phyloP scores from a whole-genome alignment of 2,329 filamentous ascomycete genomes.

The Colletotrichum spinosum region DNA sequence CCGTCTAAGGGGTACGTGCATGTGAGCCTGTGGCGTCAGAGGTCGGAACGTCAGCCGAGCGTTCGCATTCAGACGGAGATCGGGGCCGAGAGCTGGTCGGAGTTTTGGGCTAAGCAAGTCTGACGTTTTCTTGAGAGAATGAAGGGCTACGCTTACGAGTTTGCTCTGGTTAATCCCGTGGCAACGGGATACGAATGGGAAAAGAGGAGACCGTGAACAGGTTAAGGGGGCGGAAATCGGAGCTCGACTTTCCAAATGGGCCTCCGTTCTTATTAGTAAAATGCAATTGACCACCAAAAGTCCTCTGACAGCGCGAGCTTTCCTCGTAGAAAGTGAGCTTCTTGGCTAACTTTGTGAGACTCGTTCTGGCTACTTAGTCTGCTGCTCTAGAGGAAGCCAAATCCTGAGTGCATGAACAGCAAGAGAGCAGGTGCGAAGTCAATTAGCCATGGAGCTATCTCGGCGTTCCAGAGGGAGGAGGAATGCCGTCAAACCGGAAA shows the following conservation, averaged over 20 bases:
- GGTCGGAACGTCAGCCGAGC: conserved; percentile 36
- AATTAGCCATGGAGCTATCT: conserved; percentile 24
- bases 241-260: conserved; percentile 13
- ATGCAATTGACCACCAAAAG: conserved; percentile 25
- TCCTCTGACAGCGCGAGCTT: conserved; percentile 12
- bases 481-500: conserved; percentile 21
- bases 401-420: not conserved
- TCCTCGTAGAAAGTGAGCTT: conserved; percentile 3
- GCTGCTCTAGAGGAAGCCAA: not conserved
- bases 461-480: conserved; percentile 29
- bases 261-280: conserved; percentile 5
- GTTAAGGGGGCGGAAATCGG: conserved; percentile 22
- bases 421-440: not conserved
- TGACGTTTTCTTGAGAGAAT: conserved; percentile 13
- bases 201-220: conserved; percentile 15
- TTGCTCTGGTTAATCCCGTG: conserved; percentile 29
- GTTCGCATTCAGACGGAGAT: conserved; percentile 25
- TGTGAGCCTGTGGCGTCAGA: conserved; percentile 36
- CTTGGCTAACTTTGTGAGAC: not conserved
- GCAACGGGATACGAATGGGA: conserved; percentile 3
- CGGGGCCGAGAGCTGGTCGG: conserved; percentile 3
- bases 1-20: conserved; percentile 37
- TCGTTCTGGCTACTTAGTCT: too few relatives aligned
- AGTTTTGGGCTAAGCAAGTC: conserved; percentile 7
- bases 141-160: conserved; percentile 29